A percentile compares a stretch with the other conserved stretches of the same genome.
These are phyloP conservation scores for Cryphonectria naterciae DNA, from an alignment of 2,329 filamentous ascomycete genomes.

Conservation along the genomic window DNA sequence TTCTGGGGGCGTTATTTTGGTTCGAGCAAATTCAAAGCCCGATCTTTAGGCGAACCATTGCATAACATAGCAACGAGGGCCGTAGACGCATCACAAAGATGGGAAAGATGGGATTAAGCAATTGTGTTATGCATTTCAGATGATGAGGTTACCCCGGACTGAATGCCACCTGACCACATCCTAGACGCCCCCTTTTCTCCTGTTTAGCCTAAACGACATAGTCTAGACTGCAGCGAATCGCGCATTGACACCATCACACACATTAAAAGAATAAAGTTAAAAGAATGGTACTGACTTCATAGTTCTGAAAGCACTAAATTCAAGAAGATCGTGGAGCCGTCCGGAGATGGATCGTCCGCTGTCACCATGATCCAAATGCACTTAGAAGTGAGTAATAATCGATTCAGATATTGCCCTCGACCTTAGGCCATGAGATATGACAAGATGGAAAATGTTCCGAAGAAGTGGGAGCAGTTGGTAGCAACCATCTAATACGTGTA, in stretches of 20 bases:
- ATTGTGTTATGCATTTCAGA: background rate
- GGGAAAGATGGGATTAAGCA: background rate
- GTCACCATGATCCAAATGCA: background rate
- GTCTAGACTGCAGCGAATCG: background rate
- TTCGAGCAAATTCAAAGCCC: slow-evolving; percentile 9
- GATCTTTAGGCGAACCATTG: background rate
- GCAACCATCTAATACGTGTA: background rate
- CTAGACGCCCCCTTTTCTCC: background rate
- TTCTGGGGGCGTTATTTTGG: background rate
- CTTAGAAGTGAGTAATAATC: background rate
- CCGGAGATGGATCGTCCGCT: background rate
- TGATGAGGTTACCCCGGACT: background rate
- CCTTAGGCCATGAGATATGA: background rate
- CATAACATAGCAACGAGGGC: background rate
- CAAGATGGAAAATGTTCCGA: background rate
- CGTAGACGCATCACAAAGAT: background rate
- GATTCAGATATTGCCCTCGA: background rate
- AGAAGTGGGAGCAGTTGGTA: background rate
- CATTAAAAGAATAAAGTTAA: background rate
- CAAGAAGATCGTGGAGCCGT: background rate
- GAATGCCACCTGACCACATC: background rate
- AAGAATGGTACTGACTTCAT: background rate
- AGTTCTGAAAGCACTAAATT: background rate
- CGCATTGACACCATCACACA: background rate
- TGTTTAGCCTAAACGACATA: slow-evolving; percentile 8